Evolutionary conservation across 192 early-diverging fungal genomes (phyloP), one percentile per base, ranked within the genome.

Genomic region (Entomortierella chlamydospora): DNA sequence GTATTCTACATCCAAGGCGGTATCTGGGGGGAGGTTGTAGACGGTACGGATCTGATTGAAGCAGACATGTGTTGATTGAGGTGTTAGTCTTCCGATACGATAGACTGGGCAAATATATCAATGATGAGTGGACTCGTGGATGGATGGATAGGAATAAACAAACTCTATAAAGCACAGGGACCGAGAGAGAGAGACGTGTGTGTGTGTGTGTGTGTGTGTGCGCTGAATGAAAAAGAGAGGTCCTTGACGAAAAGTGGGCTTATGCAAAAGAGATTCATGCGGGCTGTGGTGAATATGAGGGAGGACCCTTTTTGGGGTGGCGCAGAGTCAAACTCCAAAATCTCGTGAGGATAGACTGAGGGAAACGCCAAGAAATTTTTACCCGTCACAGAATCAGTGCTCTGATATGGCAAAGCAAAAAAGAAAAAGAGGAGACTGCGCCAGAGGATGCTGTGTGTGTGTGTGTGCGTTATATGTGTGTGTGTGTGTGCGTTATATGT

Each of bases 21-120:
- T 39, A 20, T 59, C 51, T 26, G 59, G 34, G 5, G 73, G 45
- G 28, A 77, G 33, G 30, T 33, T 68, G 54, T 63, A 77, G 29
- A 77, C 65, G 12, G 53, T 42, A 50, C 73, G 73, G 45, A 77
- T 77, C 73, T 77, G 61, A 63, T 53, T 23, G 15, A 11, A 20
- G 45, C 45, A 13, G 39, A 41, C 55, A 34, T 17, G 49, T 22
- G 39, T 41, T 26, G 41, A 5, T n/a, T 5, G 33, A n/a, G n/a
- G n/a, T n/a, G n/a, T n/a, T n/a, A n/a, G n/a, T n/a, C n/a, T n/a
- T n/a, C n/a, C n/a, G n/a, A n/a, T n/a, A n/a, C n/a, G n/a, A 57
- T 7, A n/a, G 30, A 10, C 20, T 43, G 28, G 41, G 31, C 22
- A 49, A 39, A 62, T 62, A 51, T 50, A 62, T 62, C 33, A n/a